Base-by-base conservation (phyloP, 371 early-diverging fungal genomes). In the Lichtheimia corymbifera region DNA sequence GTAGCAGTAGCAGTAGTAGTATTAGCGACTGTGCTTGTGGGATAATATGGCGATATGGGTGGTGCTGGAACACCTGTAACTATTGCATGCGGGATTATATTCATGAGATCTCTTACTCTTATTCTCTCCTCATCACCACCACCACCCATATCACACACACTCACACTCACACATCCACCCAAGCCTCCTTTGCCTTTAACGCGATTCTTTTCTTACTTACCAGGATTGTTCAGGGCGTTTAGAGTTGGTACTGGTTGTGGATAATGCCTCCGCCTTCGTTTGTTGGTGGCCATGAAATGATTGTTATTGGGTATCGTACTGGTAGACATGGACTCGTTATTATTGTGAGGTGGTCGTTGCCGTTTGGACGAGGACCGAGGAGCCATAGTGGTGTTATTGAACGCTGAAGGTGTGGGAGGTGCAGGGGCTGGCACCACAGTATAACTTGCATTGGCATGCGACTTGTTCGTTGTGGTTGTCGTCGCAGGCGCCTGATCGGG, bases 401-500 rank as follows among this genome's bases (percentile, higher is more conserved):
- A 14, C 27, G 20, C 43, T 52, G 52, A 27, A 42, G 22, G 61
- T 17, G 41, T 35, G 53, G 61, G 42, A 18, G 61, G 61, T 35
- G 61, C 61, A 61, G 61, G 59, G 30, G 56, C 57, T 12, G 63
- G 55, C 50, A 62, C 42, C 9, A 62, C 63, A 22, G 55, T 55
- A 41, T 62, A 62, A 1, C 43, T 53, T 47, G 47, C 47, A 47
- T 47, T 47, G 47, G 47, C 47, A 35, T 35, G 35, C 6, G 35
- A 35, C 35, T 35, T 35, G 28, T 24, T 24, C 17, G 41, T 35
- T 15, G 56, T 14, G 1, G 44, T n/a, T n/a, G 53, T 15, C 18
- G 50, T 6, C 2, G 54, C 25, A 50, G 50, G 40, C 11, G 53
- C 35, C 25, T 72, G 74, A 15, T 74, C 70, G 14, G 83, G 83